These are phyloP conservation scores for Glaciozyma martinii DNA, from an alignment of 768 basidiomycete genomes.

Conservation along the genomic window DNA sequence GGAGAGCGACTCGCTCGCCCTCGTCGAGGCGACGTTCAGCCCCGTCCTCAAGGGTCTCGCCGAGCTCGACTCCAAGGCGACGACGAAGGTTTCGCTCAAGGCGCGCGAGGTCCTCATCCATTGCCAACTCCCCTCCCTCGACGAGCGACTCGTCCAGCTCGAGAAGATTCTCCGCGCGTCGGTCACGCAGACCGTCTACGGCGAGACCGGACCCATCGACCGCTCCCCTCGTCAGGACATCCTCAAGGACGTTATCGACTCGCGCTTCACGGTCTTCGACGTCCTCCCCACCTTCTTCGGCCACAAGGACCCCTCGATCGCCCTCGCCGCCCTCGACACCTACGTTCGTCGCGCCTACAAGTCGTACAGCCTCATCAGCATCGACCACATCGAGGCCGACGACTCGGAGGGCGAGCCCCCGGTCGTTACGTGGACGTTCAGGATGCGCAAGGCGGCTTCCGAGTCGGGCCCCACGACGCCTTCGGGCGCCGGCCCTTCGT, in stretches of 20 bases:
- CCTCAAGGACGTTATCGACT: constrained; percentile 87
- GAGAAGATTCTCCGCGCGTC: constrained; percentile 83
- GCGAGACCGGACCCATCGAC: constrained; percentile 60
- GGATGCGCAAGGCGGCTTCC: constrained; percentile 62
- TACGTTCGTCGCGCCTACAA: constrained; percentile 93
- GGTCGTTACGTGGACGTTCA: constrained; percentile 89
- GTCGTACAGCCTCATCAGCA: constrained; percentile 78
- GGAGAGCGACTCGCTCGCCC: constrained; percentile 62
- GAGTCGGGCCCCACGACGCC: constrained; percentile 81
- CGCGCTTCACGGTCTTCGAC: constrained; percentile 91
- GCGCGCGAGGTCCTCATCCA: constrained; percentile 95
- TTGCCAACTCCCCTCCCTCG: constrained; percentile 92
- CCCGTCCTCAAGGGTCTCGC: constrained; percentile 72
- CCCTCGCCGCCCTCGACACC: constrained; percentile 86
- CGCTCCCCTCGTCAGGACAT: constrained; percentile 74
- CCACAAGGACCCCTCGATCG: constrained; percentile 71
- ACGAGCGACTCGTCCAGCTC: constrained; percentile 89
- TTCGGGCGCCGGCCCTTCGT: constrained; percentile 28
- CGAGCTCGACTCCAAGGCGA: constrained; percentile 83
- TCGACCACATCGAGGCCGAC: constrained; percentile 93
- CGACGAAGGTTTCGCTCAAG: constrained; percentile 82
- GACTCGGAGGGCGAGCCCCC: constrained; percentile 62
- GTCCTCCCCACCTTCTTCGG: constrained; percentile 93
- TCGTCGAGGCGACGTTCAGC: constrained; percentile 65
- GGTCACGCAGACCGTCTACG: constrained; percentile 78